phyloP scores from a whole-genome alignment of 257 asterid species.

The Plectranthus barbatus region DNA sequence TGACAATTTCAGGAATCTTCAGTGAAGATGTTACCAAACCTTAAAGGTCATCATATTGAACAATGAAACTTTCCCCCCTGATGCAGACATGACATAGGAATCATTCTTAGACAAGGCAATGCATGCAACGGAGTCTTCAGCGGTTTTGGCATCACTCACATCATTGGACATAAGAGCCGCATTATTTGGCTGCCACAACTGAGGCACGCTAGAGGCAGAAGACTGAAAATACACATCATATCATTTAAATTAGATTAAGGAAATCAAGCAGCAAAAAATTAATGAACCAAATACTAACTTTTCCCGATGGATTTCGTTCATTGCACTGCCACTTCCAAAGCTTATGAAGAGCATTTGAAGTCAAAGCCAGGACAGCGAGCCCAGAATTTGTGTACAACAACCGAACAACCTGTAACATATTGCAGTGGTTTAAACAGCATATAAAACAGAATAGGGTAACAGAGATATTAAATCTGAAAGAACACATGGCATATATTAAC shows the following conservation, averaged over 20 bases:
- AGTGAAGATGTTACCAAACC: conserved; percentile 31
- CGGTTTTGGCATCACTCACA: conserved; percentile 52
- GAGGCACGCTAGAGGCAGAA: conserved; percentile 72
- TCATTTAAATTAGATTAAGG: neutral
- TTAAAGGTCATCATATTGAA: conserved; percentile 99
- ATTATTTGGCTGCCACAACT: conserved; percentile 84
- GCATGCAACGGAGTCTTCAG: conserved; percentile 85
- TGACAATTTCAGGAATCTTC: conserved; percentile 1
- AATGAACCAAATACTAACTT: conserved; percentile 32
- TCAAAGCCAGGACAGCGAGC: conserved; percentile 69
- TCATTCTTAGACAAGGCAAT: conserved; percentile 94
- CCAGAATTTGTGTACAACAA: conserved; percentile 89
- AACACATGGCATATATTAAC: neutral
- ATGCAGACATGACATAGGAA: conserved; percentile 99
- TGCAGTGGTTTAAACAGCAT: neutral
- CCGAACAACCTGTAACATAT: conserved; percentile 55
- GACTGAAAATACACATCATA: conserved; percentile 47
- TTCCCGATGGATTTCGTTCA: conserved; percentile 90
- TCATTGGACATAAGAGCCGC: conserved; percentile 95
- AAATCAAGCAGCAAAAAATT: neutral
- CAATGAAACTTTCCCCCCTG: conserved; percentile 98
- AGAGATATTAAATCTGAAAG: neutral
- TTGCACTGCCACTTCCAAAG: conserved; percentile 98
- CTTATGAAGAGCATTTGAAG: conserved; percentile 86
- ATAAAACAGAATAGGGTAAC: neutral